These are phyloP conservation scores for Agaricus blazei DNA, from an alignment of 768 basidiomycete species.

Conservation along the genomic window DNA sequence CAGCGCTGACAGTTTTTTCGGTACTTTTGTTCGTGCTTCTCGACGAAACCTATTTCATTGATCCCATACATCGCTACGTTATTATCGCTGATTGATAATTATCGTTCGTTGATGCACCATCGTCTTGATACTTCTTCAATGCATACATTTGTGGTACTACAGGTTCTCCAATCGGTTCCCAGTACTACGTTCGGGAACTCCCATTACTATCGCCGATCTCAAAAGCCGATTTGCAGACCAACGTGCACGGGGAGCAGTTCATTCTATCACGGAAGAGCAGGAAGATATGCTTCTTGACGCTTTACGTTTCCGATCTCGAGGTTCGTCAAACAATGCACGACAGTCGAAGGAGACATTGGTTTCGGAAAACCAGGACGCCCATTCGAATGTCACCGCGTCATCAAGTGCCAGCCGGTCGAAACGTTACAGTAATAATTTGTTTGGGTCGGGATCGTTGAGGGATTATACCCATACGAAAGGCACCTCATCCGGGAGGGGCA, in stretches of 20 bases:
- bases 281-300: constrained; percentile 82
- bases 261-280: constrained; percentile 75
- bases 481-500: constrained; percentile 36
- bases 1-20: neutral
- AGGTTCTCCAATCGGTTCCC: constrained; percentile 83
- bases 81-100: constrained; percentile 12
- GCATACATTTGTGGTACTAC: neutral
- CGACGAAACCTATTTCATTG: neutral
- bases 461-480: constrained; percentile 70
- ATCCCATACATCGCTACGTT: constrained; percentile 9
- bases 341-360: constrained; percentile 28
- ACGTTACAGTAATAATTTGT: constrained; percentile 84
- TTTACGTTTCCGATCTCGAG: constrained; percentile 39
- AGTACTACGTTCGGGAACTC: constrained; percentile 66
- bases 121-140: constrained; percentile 1
- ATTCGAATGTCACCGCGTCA: constrained; percentile 37
- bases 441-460: constrained; percentile 73
- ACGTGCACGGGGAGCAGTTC: constrained; percentile 59
- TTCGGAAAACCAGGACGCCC: constrained; percentile 23
- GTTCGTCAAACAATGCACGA: constrained; percentile 18
- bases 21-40: constrained; percentile 1
- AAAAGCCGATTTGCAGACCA: constrained; percentile 69
- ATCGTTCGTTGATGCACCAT: constrained; percentile 4
- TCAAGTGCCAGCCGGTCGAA: constrained; percentile 47
- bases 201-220: constrained; percentile 61